Evolutionary conservation across 2,329 filamentous ascomycete genomes (phyloP).

Genomic region (Cladosporium halotolerans): DNA sequence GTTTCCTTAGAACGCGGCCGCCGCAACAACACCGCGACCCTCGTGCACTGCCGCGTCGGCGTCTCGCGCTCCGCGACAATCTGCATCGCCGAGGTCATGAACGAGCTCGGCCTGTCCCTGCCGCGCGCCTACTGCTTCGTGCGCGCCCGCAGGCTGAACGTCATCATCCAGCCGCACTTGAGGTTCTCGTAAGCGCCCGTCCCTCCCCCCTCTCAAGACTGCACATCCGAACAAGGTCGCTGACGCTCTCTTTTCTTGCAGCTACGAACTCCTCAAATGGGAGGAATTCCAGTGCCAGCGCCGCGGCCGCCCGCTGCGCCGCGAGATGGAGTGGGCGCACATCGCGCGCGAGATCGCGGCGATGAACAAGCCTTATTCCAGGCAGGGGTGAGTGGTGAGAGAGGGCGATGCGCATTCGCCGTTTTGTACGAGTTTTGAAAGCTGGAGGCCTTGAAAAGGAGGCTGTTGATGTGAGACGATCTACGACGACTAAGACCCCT

Average conservation of each 20-base stretch:
- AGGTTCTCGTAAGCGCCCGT: slow-evolving; percentile 62
- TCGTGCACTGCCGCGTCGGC: slow-evolving; percentile 94
- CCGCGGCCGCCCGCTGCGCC: slow-evolving; percentile 49
- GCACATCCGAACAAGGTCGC: background rate
- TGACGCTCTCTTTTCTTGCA: slow-evolving; percentile 20
- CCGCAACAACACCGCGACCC: slow-evolving; percentile 68
- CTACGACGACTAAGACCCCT: background rate
- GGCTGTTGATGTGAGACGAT: slow-evolving; percentile 1
- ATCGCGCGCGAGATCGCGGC: slow-evolving; percentile 84
- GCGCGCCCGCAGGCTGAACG: slow-evolving; percentile 82
- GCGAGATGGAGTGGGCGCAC: slow-evolving; percentile 87
- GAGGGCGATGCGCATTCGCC: background rate
- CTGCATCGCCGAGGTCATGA: slow-evolving; percentile 98
- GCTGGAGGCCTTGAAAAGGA: background rate
- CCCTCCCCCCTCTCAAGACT: background rate
- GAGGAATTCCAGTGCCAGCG: slow-evolving; percentile 68
- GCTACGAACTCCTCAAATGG: slow-evolving; percentile 88
- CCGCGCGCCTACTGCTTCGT: slow-evolving; percentile 95
- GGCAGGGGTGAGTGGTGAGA: slow-evolving; percentile 39
- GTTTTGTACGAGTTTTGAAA: background rate
- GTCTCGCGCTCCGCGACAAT: slow-evolving; percentile 95
- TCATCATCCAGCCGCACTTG: slow-evolving; percentile 96
- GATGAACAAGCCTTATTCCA: slow-evolving; percentile 91
- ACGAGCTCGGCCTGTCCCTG: slow-evolving; percentile 69
- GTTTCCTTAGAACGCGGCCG: slow-evolving; percentile 80